A percentile compares a stretch with the other conserved stretches of the same genome.
phyloP scores from a whole-genome alignment of 306 rosid species.

The Castanospermum australe region DNA sequence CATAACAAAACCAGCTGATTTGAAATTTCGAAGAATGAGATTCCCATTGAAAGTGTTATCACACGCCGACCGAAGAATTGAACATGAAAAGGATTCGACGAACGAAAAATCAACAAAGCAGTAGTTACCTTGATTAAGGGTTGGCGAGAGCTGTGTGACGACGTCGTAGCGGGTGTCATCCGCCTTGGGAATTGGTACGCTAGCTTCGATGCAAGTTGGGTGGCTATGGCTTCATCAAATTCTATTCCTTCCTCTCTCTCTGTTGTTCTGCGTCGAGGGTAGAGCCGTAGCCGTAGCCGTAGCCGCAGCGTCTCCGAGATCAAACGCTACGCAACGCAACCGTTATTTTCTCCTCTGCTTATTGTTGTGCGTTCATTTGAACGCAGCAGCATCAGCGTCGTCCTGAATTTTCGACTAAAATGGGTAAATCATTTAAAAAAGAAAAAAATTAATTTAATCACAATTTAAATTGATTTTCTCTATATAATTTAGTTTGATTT shows the following conservation, averaged over 20 bases:
- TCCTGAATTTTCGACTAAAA: too few relatives aligned
- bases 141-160: background rate
- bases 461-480: too few relatives aligned
- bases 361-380: too few relatives aligned
- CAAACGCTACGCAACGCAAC: too few relatives aligned
- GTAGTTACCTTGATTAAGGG: constrained; percentile 37
- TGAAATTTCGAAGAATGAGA: background rate
- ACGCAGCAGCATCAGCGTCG: too few relatives aligned
- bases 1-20: background rate
- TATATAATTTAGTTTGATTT: too few relatives aligned
- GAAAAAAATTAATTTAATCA: too few relatives aligned
- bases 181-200: too few relatives aligned
- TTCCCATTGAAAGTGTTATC: background rate
- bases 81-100: background rate
- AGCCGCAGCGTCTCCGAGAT: too few relatives aligned
- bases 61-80: background rate
- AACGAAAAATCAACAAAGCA: background rate
- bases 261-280: background rate
- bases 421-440: too few relatives aligned
- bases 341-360: too few relatives aligned
- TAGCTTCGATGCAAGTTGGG: background rate
- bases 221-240: background rate
- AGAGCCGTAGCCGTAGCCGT: background rate
- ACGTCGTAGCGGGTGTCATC: background rate
- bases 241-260: too few relatives aligned